phyloP scores from a whole-genome alignment of 2,329 filamentous ascomycete genomes.

The Talaromyces verruculosus region DNA sequence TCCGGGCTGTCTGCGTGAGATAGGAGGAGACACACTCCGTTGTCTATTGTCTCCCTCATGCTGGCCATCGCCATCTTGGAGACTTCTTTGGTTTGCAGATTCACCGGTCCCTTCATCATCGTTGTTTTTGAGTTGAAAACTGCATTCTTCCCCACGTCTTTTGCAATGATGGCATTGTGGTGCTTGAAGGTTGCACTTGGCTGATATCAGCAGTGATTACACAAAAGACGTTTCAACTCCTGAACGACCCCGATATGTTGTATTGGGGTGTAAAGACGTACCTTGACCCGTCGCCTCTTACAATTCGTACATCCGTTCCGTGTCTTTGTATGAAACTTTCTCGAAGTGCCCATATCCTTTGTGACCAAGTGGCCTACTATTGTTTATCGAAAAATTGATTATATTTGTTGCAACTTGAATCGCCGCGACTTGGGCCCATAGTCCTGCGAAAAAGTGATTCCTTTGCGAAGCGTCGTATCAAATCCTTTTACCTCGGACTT shows the following conservation, averaged over 20 bases:
- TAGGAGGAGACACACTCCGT: background rate
- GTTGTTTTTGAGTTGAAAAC: slow-evolving; percentile 16
- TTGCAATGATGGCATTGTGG: slow-evolving; percentile 22
- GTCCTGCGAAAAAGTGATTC: background rate
- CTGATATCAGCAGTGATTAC: background rate
- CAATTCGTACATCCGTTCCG: slow-evolving; percentile 21
- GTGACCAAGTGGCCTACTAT: background rate
- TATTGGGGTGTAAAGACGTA: background rate
- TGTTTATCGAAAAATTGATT: background rate
- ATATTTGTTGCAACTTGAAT: background rate
- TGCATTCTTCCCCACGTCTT: slow-evolving; percentile 22
- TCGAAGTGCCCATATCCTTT: slow-evolving; percentile 20
- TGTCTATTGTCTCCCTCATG: background rate
- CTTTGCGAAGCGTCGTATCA: background rate
- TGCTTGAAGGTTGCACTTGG: slow-evolving; percentile 21
- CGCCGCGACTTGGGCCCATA: background rate
- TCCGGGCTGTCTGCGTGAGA: background rate
- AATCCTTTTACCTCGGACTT: background rate
- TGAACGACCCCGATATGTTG: background rate
- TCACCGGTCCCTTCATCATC: background rate
- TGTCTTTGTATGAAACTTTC: slow-evolving; percentile 22
- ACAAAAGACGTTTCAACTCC: background rate
- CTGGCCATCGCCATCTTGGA: background rate
- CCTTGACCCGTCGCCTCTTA: slow-evolving; percentile 20
- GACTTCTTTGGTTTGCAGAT: background rate